Percentiles rank a stretch among this genome's conserved stretches.
Conservation (phyloP, 2,329 filamentous ascomycete species). For the Claviceps purpurea region DNA sequence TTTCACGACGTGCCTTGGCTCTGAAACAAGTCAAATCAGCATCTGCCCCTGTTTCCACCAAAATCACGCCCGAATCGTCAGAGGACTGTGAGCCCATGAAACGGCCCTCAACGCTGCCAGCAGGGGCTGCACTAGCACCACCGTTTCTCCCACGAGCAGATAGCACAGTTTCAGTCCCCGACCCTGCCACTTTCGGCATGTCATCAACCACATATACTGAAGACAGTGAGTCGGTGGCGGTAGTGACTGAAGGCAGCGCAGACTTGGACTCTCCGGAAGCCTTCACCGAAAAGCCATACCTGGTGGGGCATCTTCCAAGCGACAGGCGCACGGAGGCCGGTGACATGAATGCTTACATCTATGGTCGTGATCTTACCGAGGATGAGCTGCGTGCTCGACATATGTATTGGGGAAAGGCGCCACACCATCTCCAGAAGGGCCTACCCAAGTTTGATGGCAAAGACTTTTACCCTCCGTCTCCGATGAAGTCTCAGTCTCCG, state of each 20-base stretch:
- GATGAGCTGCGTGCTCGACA: slow-evolving; percentile 46
- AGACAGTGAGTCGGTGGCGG: background rate
- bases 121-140: slow-evolving; percentile 33
- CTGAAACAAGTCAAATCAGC: slow-evolving; percentile 18
- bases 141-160: slow-evolving; percentile 31
- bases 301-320: slow-evolving; percentile 37
- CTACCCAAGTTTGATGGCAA: slow-evolving; percentile 53
- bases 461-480: slow-evolving; percentile 48
- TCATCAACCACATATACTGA: slow-evolving; percentile 2
- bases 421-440: slow-evolving; percentile 34
- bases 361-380: slow-evolving; percentile 41
- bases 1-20: slow-evolving; percentile 10
- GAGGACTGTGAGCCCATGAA: slow-evolving; percentile 15
- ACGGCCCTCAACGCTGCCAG: slow-evolving; percentile 26
- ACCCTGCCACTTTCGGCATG: background rate
- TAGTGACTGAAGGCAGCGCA: slow-evolving; percentile 1
- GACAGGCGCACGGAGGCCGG: slow-evolving; percentile 29
- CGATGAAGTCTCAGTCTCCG: slow-evolving; percentile 13
- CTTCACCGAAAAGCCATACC: slow-evolving; percentile 30
- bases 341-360: slow-evolving; percentile 36
- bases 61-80: slow-evolving; percentile 9
- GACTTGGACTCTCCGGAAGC: slow-evolving; percentile 7
- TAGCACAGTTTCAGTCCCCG: slow-evolving; percentile 7
- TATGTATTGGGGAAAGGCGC: slow-evolving; percentile 46
- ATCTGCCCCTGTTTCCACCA: slow-evolving; percentile 10